Base-by-base conservation (phyloP, 306 rosid species). In the Pterocarpus macrocarpus region DNA sequence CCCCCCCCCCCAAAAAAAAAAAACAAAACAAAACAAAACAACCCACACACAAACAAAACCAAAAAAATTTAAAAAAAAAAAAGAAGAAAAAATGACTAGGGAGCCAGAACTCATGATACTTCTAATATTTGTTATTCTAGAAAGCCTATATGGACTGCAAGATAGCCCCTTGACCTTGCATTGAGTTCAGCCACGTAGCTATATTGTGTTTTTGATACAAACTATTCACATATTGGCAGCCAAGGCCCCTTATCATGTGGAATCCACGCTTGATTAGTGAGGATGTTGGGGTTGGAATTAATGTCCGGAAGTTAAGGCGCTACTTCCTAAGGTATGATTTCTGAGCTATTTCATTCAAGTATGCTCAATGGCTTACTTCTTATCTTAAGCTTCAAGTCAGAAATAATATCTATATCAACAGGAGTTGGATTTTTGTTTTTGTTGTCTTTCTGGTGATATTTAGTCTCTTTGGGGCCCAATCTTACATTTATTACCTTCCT, bases 161-260 rank as follows among this genome's bases (percentile, higher is more conserved):
- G 39, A 53, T 63, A 75, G 70, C 56, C 73, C 12, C 35, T 38
- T 61, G 13, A 38, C 35, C n/a, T 28, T 55, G 67, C 56, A 47
- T 59, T 57, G 59, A 44, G 76, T 22, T 22, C 28, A 22, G 28
- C 28, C 28, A 22, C 28, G 0, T 22, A 22, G 28, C 28, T 22
- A 22, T 22, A 22, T 22, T 1, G 28, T 22, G 28, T 69, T 28
- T 76, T 71, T 39, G 66, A 4, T 56, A 63, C 68, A 63, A 85
- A 63, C 75, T 81, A 7, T 34, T 69, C 71, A 41, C 58, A 64
- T 70, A 55, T 73, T 84, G 67, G 72, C 92, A 95, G 99, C 97
- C 94, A 62, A 90, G 90, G 83, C 97, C 99, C 79, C 99, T 95
- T 66, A 83, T 93, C 81, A 95, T 95, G 99, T 95, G 98, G 99